Evolutionary conservation across 2,329 filamentous ascomycete species (phyloP), one percentile per base, ranked within the genome.

Genomic region (Ceratocystis alfenasii): DNA sequence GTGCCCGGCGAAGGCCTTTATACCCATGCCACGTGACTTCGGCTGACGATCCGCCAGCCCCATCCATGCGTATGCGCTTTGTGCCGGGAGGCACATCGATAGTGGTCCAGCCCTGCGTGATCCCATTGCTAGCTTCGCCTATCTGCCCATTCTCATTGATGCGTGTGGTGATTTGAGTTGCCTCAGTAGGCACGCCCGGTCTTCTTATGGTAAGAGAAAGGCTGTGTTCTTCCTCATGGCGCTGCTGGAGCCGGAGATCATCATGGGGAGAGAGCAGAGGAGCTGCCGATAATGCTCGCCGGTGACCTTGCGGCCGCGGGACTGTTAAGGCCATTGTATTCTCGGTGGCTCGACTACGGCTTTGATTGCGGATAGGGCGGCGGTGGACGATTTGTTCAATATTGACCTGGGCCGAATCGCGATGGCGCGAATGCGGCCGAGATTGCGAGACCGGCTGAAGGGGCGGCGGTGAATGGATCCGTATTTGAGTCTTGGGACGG

Each of bases 51-150:
- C 88, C 88, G 22, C 89, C 89, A 28, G 84, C 80, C 64, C 89
- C 89, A 70, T 94, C 88, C 87, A 94, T 87, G 65, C 83, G 82
- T n/a, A 94, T 87, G 50, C 87, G 83, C 76, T 89, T 87, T 0
- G 89, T 93, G 67, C 90, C 90, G 0, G 90, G 88, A 1, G 89
- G 90, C 48, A 95, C 87, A 74, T 95, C 90, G 46, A 95, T 82
- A 69, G 95, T 88, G 65, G 84, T 81, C 89, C 90, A 95, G 71
- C 85, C 87, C 69, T 83, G 85, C 45, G 87, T 90, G 20, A 84
- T 85, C 64, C 89, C 88, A 70, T 88, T 83, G 73, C 81, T 85
- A 25, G 87, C 88, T 74, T 93, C 89, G 64, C 87, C 88, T 71
- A 86, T 82, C 68, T 83, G 83, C 22, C 83, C 85, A 36, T 88